These are phyloP conservation scores for Primulina eburnea DNA, from an alignment of 257 asterid genomes.

Conservation along the genomic window DNA sequence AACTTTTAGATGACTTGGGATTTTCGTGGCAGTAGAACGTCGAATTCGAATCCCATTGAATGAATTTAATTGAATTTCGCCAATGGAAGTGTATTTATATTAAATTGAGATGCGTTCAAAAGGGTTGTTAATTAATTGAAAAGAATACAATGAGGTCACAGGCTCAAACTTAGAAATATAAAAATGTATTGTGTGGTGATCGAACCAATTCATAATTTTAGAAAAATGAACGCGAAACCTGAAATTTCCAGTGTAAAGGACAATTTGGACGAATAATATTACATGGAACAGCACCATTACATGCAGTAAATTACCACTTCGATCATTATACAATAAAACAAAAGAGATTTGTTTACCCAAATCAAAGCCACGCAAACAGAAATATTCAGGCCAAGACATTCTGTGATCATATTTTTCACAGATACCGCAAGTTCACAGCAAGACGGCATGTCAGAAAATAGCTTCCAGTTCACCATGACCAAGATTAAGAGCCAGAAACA, in stretches of 20 bases:
- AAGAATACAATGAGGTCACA: not conserved
- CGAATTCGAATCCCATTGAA: not conserved
- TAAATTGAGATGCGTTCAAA: not conserved
- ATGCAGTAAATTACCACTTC: not conserved
- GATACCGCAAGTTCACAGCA: not conserved
- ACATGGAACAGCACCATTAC: not conserved
- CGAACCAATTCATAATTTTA: too few relatives aligned
- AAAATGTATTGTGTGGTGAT: too few relatives aligned
- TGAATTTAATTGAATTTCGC: not conserved
- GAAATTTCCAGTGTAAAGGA: not conserved
- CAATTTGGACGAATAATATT: not conserved
- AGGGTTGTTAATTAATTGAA: not conserved
- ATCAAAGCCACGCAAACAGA: not conserved
- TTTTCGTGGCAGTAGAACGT: slow-evolving; percentile 20
- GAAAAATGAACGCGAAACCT: not conserved
- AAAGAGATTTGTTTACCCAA: not conserved
- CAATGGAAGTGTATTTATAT: not conserved
- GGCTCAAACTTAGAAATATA: too few relatives aligned
- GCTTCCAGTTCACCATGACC: not conserved
- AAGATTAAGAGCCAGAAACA: not conserved
- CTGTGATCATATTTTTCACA: not conserved
- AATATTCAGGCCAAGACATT: not conserved
- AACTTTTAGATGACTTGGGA: slow-evolving; percentile 53
- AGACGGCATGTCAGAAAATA: not conserved
- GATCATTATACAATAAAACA: too few relatives aligned